These are phyloP conservation scores for Trametes sanguinea DNA, from an alignment of 768 basidiomycete species.

Conservation along the genomic window DNA sequence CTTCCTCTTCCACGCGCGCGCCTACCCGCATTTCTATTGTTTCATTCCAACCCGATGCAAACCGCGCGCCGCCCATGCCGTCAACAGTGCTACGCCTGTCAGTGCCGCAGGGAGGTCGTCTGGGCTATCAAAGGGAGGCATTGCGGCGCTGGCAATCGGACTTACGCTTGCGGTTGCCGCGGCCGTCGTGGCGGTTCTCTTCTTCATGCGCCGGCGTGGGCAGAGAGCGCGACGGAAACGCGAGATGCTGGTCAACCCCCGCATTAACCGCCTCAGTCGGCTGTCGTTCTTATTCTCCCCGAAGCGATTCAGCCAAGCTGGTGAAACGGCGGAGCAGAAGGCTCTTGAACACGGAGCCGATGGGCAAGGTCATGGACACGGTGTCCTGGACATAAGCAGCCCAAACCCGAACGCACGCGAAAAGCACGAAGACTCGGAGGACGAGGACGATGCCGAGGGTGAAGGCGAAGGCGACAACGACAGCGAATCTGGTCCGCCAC, in stretches of 20 bases:
- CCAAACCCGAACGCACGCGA: conserved; percentile 20
- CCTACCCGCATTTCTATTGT: background rate
- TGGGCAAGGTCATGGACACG: background rate
- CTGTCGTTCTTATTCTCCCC: conserved; percentile 25
- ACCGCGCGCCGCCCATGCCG: conserved; percentile 17
- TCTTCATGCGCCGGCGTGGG: conserved; percentile 39
- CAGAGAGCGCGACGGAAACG: conserved; percentile 30
- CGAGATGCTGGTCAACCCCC: conserved; percentile 31
- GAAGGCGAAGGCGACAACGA: conserved; percentile 10
- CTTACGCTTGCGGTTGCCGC: conserved; percentile 53
- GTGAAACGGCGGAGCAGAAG: background rate
- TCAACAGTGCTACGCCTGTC: conserved; percentile 16
- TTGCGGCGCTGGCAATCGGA: conserved; percentile 66
- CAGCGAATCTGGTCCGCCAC: conserved; percentile 7
- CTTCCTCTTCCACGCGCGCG: conserved; percentile 1
- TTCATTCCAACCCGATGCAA: background rate
- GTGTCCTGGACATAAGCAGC: conserved; percentile 20
- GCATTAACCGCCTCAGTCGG: conserved; percentile 21
- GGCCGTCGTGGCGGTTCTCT: conserved; percentile 41
- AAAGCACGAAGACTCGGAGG: conserved; percentile 22
- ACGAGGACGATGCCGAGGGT: conserved; percentile 21
- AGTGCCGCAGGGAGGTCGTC: conserved; percentile 30
- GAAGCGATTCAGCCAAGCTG: conserved; percentile 10
- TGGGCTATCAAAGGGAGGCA: conserved; percentile 49
- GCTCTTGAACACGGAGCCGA: conserved; percentile 8